These are phyloP conservation scores for Avicennia marina DNA, from an alignment of 257 asterid genomes.

Conservation along the genomic window DNA sequence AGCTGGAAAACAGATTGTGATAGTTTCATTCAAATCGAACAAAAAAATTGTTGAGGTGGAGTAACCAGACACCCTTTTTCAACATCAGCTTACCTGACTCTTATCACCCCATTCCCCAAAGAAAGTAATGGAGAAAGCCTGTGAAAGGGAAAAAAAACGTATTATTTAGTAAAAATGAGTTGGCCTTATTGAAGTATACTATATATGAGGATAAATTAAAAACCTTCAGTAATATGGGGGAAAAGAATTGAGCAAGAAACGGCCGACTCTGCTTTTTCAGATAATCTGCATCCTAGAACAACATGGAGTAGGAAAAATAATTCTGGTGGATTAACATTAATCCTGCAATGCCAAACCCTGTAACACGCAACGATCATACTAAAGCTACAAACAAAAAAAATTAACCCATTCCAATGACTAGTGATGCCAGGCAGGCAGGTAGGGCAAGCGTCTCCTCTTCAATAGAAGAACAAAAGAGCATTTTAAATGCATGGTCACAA, in stretches of 20 bases:
- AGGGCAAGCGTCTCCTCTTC: too few relatives aligned
- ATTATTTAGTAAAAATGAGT: constrained; percentile 3
- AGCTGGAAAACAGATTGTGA: constrained; percentile 39
- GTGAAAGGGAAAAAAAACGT: constrained; percentile 18
- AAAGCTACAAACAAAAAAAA: too few relatives aligned
- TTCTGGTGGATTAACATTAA: too few relatives aligned
- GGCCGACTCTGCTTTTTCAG: constrained; percentile 74
- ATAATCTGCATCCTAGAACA: constrained; percentile 62
- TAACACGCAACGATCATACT: too few relatives aligned
- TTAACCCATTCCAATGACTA: too few relatives aligned
- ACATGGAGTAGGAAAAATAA: neutral
- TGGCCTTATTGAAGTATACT: constrained; percentile 16
- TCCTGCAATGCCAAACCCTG: too few relatives aligned
- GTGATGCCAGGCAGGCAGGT: too few relatives aligned
- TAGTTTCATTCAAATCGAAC: neutral
- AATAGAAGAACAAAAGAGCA: too few relatives aligned
- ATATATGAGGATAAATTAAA: constrained; percentile 9
- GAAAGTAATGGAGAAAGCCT: constrained; percentile 99
- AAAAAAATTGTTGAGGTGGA: neutral
- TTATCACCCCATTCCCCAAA: constrained; percentile 99
- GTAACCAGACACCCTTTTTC: neutral
- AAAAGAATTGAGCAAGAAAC: constrained; percentile 76
- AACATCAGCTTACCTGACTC: constrained; percentile 65
- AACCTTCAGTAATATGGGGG: constrained; percentile 92
- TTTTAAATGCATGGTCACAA: too few relatives aligned